These are phyloP conservation scores for Colletotrichum paranaense DNA, from an alignment of 2,329 filamentous ascomycete genomes.

Conservation along the genomic window DNA sequence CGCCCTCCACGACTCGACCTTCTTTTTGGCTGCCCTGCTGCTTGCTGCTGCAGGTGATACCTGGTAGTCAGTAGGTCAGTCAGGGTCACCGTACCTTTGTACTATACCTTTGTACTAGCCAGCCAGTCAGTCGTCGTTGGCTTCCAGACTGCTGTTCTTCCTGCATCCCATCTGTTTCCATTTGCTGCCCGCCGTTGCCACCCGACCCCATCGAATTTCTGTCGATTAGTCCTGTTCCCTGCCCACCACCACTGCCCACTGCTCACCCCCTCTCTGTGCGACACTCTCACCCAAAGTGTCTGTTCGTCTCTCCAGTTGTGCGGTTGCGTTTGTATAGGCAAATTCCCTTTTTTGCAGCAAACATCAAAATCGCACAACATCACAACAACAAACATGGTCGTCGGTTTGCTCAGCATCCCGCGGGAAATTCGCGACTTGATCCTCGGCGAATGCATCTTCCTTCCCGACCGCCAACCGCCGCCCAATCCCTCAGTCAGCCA, in stretches of 20 bases:
- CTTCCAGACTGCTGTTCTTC: too few relatives aligned
- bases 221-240: neutral
- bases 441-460: slow-evolving; percentile 32
- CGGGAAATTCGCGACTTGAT: slow-evolving; percentile 36
- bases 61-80: neutral
- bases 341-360: neutral
- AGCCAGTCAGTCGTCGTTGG: neutral
- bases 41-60: neutral
- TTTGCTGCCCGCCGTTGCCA: slow-evolving; percentile 5
- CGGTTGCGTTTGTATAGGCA: neutral
- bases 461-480: slow-evolving; percentile 28
- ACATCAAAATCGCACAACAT: neutral
- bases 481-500: slow-evolving; percentile 26
- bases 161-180: neutral
- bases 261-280: slow-evolving; percentile 1
- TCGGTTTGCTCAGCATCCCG: slow-evolving; percentile 32
- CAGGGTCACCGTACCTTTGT: neutral
- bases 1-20: slow-evolving; percentile 6
- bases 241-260: neutral
- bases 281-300: neutral
- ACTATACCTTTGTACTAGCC: neutral
- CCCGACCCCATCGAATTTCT: neutral
- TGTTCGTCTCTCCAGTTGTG: neutral
- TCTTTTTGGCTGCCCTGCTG: neutral
- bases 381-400: slow-evolving; percentile 19